Evolutionary conservation across 495 filamentous ascomycete genomes (phyloP), one percentile per base, ranked within the genome.

Genomic region (Penicillium subrubescens): DNA sequence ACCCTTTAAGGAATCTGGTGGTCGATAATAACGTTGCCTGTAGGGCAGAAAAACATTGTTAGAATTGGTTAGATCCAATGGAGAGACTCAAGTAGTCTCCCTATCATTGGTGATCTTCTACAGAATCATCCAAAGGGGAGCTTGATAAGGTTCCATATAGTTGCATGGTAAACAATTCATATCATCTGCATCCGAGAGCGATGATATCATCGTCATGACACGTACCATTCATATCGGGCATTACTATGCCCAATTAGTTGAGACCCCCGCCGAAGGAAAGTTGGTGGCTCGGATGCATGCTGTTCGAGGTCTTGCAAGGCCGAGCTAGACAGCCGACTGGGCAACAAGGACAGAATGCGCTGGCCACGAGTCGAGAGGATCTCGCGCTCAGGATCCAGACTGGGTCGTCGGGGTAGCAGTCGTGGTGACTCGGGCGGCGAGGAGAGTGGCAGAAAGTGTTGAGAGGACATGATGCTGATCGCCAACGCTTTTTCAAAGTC

Each of bases 361-460:
- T 80, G 77, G 2, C 78, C 78, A 17, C 78, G 68, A 0, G 78
- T 78, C 12, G 78, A 75, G 2, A 79, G 61, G 37, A 80, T 73
- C 48, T 79, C 76, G 15, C 67, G 70, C 44, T 78, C 73, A 0
- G 62, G 71, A 25, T 75, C 69, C 14, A 79, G 56, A 57, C 71
- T 79, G 17, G 76, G 76, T 17, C 71, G 63, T n/a, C 72, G 69
- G 0, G 75, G 75, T 15, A 57, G 67, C 31, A 76, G 57, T 0
- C 66, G 57, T 23, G 71, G 63, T 0, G 66, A 70, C 4, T 25
- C 48, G 5, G 67, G 63, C 12, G 73, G 61, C 1, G 72, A 72
- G 1, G 70, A 65, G 8, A 69, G 51, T 1, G 66, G 66, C n/a
- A 67, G 69, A 37, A 69, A 69, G 0, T 61, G 5, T 5, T 64